Conservation (phyloP, 768 basidiomycete genomes). For the Suillus brevipes region DNA sequence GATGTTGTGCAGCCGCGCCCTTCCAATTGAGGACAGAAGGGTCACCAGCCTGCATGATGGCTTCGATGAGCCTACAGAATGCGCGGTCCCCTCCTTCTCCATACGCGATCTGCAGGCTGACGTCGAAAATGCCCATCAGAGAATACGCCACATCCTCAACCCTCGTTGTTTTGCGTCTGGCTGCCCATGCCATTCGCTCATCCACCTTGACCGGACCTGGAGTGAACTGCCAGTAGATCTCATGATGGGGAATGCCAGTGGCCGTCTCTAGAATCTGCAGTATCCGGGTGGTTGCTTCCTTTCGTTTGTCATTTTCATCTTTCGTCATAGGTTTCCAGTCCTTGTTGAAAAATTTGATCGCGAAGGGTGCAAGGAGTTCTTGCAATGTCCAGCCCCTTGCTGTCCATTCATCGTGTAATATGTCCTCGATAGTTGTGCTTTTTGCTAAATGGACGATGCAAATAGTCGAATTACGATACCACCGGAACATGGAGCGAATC, state of each 20-base stretch:
- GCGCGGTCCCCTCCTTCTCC: conserved; percentile 18
- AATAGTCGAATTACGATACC: background rate
- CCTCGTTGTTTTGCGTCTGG: conserved; percentile 16
- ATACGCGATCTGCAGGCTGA: conserved; percentile 16
- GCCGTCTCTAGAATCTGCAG: background rate
- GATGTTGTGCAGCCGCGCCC: background rate
- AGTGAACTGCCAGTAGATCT: background rate
- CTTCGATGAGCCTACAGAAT: conserved; percentile 12
- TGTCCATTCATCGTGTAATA: background rate
- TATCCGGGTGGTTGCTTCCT: background rate
- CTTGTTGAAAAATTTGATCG: background rate
- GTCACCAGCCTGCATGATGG: conserved; percentile 10
- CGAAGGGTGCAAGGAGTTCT: background rate
- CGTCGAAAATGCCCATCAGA: conserved; percentile 17
- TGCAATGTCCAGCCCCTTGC: background rate
- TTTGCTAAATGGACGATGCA: background rate
- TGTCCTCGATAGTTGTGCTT: background rate
- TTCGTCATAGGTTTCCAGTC: background rate
- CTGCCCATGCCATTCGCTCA: conserved; percentile 17
- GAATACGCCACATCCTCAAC: conserved; percentile 20
- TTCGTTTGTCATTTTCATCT: background rate
- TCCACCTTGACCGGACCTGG: background rate
- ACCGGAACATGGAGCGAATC: conserved; percentile 1
- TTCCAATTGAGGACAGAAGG: conserved; percentile 11
- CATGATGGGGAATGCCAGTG: background rate